Conservation (phyloP, 176 grass and related monocot species). For the Hyparrhenia diplandra region DNA sequence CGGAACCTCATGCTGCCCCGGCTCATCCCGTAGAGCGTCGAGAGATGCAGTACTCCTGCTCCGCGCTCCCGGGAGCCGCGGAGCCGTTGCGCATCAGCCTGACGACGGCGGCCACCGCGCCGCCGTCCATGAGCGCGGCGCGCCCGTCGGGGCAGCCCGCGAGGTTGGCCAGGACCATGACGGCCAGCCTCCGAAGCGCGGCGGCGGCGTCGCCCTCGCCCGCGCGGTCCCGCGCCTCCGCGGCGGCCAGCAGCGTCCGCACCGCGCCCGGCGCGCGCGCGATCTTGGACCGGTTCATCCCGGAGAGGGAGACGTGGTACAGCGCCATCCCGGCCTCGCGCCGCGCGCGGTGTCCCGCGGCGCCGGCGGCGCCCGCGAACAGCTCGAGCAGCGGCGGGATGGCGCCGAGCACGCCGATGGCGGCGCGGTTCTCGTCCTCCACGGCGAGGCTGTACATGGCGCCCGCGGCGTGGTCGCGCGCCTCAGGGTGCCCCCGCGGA, state of each 20-base stretch:
- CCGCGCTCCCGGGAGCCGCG: slow-evolving; percentile 26
- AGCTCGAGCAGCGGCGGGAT: slow-evolving; percentile 72
- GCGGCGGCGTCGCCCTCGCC: slow-evolving; percentile 37
- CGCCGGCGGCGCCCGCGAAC: slow-evolving; percentile 22
- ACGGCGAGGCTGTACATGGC: slow-evolving; percentile 83
- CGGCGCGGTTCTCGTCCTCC: slow-evolving; percentile 80
- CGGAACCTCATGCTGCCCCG: slow-evolving; percentile 74
- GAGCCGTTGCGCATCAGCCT: slow-evolving; percentile 34
- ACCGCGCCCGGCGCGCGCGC: slow-evolving; percentile 57
- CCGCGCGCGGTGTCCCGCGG: slow-evolving; percentile 39
- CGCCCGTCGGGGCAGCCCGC: slow-evolving; percentile 60
- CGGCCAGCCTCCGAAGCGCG: slow-evolving; percentile 39
- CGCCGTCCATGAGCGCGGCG: slow-evolving; percentile 67
- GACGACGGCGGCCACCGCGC: slow-evolving; percentile 51
- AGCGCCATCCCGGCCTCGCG: slow-evolving; percentile 85
- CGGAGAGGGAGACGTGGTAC: slow-evolving; percentile 73
- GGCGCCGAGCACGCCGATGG: slow-evolving; percentile 83
- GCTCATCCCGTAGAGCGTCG: slow-evolving; percentile 65
- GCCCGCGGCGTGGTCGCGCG: slow-evolving; percentile 76
- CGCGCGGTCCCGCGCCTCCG: slow-evolving; percentile 5
- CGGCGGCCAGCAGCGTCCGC: slow-evolving; percentile 51
- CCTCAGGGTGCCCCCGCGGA: slow-evolving; percentile 59
- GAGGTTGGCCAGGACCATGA: slow-evolving; percentile 76
- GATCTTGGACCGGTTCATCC: slow-evolving; percentile 76
- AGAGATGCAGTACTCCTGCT: slow-evolving; percentile 72